Evolutionary conservation across 2,329 filamentous ascomycete genomes (phyloP).

Genomic region (Hymenoscyphus infarciens): DNA sequence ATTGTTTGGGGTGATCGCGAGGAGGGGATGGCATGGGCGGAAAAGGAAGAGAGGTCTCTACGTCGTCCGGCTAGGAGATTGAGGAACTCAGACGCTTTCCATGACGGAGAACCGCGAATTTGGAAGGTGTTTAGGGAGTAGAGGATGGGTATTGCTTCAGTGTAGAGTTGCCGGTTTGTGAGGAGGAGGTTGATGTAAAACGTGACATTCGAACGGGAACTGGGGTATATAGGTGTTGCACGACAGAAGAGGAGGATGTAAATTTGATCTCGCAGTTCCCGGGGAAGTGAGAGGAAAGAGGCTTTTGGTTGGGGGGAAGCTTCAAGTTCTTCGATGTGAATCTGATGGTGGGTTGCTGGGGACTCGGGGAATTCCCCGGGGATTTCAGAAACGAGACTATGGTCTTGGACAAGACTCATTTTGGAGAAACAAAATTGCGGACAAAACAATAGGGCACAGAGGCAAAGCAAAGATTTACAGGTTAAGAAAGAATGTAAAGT

Average conservation of each 20-base stretch:
- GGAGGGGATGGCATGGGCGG: not conserved
- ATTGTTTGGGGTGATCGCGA: not conserved
- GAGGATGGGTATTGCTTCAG: conserved; percentile 19
- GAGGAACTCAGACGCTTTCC: conserved; percentile 17
- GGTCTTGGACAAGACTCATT: too few species aligned
- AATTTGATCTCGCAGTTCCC: conserved; percentile 23
- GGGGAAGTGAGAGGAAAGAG: conserved; percentile 14
- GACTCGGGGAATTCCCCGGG: too few species aligned
- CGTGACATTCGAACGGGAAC: conserved; percentile 14
- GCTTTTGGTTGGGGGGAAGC: too few species aligned
- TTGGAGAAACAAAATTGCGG: too few species aligned
- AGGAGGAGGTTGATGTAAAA: conserved; percentile 17
- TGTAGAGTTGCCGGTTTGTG: conserved; percentile 20
- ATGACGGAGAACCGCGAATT: conserved; percentile 17
- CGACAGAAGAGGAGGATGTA: conserved; percentile 18
- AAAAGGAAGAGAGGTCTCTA: not conserved
- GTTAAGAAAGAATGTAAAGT: too few species aligned
- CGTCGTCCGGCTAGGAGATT: conserved; percentile 19
- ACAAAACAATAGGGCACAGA: too few species aligned
- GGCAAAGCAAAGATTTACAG: too few species aligned
- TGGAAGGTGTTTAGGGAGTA: conserved; percentile 24
- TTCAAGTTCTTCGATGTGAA: too few species aligned
- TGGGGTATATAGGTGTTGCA: conserved; percentile 18
- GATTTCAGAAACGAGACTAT: too few species aligned
- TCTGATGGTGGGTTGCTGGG: too few species aligned